phyloP scores from a whole-genome alignment of 306 rosid genomes.

The Gastrolobium villosum region DNA sequence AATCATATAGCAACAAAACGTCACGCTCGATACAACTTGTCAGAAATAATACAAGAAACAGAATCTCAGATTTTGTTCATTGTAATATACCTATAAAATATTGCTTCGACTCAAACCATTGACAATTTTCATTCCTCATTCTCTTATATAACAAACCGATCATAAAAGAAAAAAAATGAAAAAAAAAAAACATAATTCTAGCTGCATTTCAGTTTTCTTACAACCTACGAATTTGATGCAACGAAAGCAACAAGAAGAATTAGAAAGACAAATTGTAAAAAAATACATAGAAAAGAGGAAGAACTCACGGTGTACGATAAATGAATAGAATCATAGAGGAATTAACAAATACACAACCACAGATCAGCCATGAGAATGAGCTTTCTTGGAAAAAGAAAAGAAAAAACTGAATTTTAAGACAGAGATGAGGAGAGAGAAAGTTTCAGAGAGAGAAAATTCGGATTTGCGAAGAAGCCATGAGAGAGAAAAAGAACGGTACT shows the following conservation, averaged over 20 bases:
- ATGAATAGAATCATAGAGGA: slow-evolving; percentile 45
- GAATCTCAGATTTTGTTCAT: not conserved
- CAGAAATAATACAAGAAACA: slow-evolving; percentile 27
- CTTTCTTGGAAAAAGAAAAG: slow-evolving; percentile 47
- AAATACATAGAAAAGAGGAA: slow-evolving; percentile 34
- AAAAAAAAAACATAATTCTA: slow-evolving; percentile 29
- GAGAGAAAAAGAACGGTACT: slow-evolving; percentile 47
- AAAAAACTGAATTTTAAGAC: slow-evolving; percentile 29
- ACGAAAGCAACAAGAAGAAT: slow-evolving; percentile 21
- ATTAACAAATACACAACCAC: slow-evolving; percentile 28
- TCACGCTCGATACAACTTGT: slow-evolving; percentile 20
- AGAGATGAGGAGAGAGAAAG: slow-evolving; percentile 45
- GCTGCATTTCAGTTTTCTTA: slow-evolving; percentile 52
- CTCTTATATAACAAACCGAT: slow-evolving; percentile 53
- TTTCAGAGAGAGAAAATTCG: slow-evolving; percentile 58
- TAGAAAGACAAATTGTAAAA: slow-evolving; percentile 9
- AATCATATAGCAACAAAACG: slow-evolving; percentile 34
- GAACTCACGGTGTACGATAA: slow-evolving; percentile 56
- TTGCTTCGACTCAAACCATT: slow-evolving; percentile 34
- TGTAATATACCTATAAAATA: slow-evolving; percentile 23
- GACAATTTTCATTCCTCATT: slow-evolving; percentile 19
- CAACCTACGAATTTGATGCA: slow-evolving; percentile 36
- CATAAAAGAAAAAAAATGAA: not conserved
- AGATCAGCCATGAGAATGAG: slow-evolving; percentile 67
- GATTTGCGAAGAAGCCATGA: slow-evolving; percentile 64